These are phyloP conservation scores for Omphalotus olearius DNA, from an alignment of 1,284 basidiomycete species.

Conservation along the genomic window DNA sequence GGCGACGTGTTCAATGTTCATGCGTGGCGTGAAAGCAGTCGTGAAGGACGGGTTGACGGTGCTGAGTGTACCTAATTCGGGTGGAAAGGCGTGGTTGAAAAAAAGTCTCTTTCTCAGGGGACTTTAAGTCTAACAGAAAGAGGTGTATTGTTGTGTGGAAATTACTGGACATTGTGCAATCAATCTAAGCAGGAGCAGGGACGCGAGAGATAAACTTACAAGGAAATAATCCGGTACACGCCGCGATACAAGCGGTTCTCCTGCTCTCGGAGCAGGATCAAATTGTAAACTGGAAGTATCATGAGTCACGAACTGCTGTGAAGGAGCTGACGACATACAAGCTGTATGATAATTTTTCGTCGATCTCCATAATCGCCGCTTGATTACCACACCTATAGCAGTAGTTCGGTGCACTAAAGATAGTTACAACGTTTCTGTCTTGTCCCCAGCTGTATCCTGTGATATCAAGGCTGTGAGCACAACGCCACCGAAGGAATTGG, in stretches of 20 bases:
- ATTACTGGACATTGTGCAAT: too few relatives aligned
- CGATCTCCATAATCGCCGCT: constrained; percentile 99
- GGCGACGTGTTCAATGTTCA: too few relatives aligned
- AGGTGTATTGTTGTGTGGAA: too few relatives aligned
- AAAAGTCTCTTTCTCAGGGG: too few relatives aligned
- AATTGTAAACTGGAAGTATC: constrained; percentile 83
- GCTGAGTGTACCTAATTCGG: too few relatives aligned
- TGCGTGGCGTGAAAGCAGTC: too few relatives aligned
- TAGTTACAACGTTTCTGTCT: constrained; percentile 92
- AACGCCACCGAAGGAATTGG: too few relatives aligned
- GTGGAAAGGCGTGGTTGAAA: too few relatives aligned
- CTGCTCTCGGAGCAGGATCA: constrained; percentile 96
- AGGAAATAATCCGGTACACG: constrained; percentile 98
- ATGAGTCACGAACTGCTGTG: constrained; percentile 1
- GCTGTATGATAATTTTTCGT: constrained; percentile 96
- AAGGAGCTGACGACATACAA: constrained; percentile 53
- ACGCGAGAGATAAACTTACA: constrained; percentile 41
- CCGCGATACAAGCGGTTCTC: constrained; percentile 96
- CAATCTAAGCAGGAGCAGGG: background rate
- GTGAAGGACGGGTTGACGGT: too few relatives aligned
- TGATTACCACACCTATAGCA: constrained; percentile 98
- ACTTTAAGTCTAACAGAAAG: too few relatives aligned
- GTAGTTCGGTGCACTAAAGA: constrained; percentile 99
- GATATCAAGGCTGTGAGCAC: too few relatives aligned
- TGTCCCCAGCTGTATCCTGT: constrained; percentile 90